A percentile compares a stretch with the other conserved stretches of the same genome.
Conservation (phyloP, 768 basidiomycete species). For the Rhodotorula paludigena region DNA sequence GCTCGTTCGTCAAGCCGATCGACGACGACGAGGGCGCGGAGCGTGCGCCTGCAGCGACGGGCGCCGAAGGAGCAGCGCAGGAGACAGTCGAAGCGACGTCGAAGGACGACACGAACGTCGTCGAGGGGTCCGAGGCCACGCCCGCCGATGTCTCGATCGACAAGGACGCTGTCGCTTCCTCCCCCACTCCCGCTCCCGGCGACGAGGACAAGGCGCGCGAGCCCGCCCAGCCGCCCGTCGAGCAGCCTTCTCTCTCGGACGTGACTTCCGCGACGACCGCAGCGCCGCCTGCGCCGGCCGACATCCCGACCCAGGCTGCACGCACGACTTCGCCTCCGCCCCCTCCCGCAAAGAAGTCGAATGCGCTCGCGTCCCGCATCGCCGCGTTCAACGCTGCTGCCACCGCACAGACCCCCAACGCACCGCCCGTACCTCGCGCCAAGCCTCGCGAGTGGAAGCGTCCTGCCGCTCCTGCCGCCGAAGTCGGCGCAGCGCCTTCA, state of each 20-base stretch:
- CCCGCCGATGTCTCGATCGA: conserved; percentile 18
- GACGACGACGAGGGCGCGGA: conserved; percentile 4
- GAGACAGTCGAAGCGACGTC: background rate
- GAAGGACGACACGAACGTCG: conserved; percentile 24
- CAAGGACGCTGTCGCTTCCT: background rate
- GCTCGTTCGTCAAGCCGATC: conserved; percentile 17
- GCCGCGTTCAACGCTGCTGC: conserved; percentile 19
- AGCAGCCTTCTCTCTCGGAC: background rate
- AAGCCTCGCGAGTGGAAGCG: conserved; percentile 23
- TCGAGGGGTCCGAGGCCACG: conserved; percentile 20
- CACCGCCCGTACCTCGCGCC: conserved; percentile 1
- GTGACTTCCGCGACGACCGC: background rate
- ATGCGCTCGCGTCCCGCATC: conserved; percentile 24
- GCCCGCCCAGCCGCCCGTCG: background rate
- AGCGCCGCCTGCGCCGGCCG: background rate
- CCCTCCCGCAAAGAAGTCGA: conserved; percentile 27
- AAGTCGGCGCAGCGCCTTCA: background rate
- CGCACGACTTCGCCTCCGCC: background rate
- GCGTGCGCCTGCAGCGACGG: background rate
- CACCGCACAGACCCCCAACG: background rate
- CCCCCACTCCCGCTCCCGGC: conserved; percentile 5
- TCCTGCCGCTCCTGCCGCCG: background rate
- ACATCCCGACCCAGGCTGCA: background rate
- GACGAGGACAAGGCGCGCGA: background rate
- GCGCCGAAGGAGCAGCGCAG: background rate